Base-by-base conservation (phyloP, 306 rosid species). In the Luffa acutangula region DNA sequence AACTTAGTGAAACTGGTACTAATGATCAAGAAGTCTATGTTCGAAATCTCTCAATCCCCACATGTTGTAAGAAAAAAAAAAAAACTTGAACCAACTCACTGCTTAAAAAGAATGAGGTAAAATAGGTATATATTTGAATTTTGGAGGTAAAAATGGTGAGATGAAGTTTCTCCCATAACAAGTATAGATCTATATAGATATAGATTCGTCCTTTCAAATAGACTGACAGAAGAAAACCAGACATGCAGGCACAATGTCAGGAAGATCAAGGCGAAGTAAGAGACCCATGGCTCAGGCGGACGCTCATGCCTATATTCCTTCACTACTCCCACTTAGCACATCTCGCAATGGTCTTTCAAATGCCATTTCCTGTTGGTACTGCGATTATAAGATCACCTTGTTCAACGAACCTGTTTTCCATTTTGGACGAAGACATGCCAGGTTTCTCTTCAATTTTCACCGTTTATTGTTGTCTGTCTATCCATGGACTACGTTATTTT, bases 401-500 rank as follows among this genome's bases (percentile, higher is more conserved):
- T 84, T 93, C 53, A 91, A 93, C 83, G 81, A 79, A 75, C 84
- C 89, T 36, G 84, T 91, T 67, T 88, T 86, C 85, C 84, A 53
- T 48, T 59, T 89, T 15, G 94, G 93, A 70, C 86, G 80, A 63
- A 85, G 76, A 73, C 85, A 88, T 60, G 71, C 92, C 82, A 82
- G 82, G 85, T 87, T 36, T 33, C 75, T 39, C 51, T 69, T 82
- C 54, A 31, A 43, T 78, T 7, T 5, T n/a, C 20, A 17, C 42
- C 42, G 9, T 49, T 9, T 78, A 37, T 2, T 49, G 45, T 46
- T 31, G 13, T 66, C 2, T 41, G 9, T 18, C 36, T 66, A 5
- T 67, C 14, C 33, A 2, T 34, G 3, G 43, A 63, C 9, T 6
- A 13, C 45, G 13, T 36, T 5, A 10, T 34, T 13, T 5, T 34